phyloP scores from a whole-genome alignment of 495 filamentous ascomycete genomes.

The Penicillium daleae region DNA sequence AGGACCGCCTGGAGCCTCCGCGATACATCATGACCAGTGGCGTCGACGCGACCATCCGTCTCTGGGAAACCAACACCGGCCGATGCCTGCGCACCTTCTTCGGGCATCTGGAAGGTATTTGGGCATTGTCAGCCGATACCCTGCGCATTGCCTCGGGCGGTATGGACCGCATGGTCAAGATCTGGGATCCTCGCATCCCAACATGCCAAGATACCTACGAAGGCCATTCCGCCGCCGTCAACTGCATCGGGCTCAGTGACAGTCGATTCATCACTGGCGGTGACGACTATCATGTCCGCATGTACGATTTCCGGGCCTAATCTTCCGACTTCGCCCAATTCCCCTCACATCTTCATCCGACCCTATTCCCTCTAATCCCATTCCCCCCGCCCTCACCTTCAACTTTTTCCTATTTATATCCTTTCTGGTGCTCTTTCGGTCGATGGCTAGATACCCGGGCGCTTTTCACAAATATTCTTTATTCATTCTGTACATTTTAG shows the following conservation, averaged over 20 bases:
- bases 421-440: slow-evolving; percentile 8
- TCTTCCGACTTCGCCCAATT: not conserved
- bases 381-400: slow-evolving; percentile 2
- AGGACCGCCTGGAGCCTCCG: slow-evolving; percentile 71
- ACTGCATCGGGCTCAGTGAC: slow-evolving; percentile 88
- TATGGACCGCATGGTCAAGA: slow-evolving; percentile 93
- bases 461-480: slow-evolving; percentile 10
- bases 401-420: not conserved
- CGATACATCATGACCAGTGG: slow-evolving; percentile 91
- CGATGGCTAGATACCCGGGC: slow-evolving; percentile 31
- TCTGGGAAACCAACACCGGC: slow-evolving; percentile 88
- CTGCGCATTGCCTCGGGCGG: slow-evolving; percentile 86
- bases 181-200: slow-evolving; percentile 92
- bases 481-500: not conserved
- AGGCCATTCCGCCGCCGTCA: slow-evolving; percentile 88
- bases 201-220: slow-evolving; percentile 90
- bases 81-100: slow-evolving; percentile 89
- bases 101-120: slow-evolving; percentile 93
- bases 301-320: slow-evolving; percentile 77
- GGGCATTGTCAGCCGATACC: slow-evolving; percentile 90
- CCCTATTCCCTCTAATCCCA: not conserved
- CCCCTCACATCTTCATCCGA: slow-evolving; percentile 8
- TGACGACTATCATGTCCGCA: slow-evolving; percentile 87
- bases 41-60: slow-evolving; percentile 85
- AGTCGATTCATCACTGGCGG: slow-evolving; percentile 84